Evolutionary conservation across 2,329 filamentous ascomycete species (phyloP).

Genomic region (Phaeosphaeriaceae sp.): DNA sequence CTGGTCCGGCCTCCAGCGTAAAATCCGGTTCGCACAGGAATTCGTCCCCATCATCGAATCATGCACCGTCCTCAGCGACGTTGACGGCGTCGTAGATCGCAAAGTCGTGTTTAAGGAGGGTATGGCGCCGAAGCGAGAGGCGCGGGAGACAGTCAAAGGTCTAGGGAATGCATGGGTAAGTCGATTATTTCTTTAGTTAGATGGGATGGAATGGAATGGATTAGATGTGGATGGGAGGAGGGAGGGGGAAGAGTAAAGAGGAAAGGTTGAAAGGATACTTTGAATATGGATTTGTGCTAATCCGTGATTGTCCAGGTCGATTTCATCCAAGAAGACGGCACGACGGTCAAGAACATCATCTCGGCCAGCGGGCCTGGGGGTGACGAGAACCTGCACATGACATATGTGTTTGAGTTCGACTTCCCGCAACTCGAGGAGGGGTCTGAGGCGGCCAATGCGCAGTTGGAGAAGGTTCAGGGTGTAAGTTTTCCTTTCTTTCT

Average conservation of each 20-base stretch:
- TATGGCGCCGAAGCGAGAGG: slow-evolving; percentile 31
- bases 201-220: neutral
- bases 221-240: too few species aligned
- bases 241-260: too few species aligned
- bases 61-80: slow-evolving; percentile 52
- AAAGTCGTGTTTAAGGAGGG: slow-evolving; percentile 51
- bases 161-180: slow-evolving; percentile 52
- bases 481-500: slow-evolving; percentile 26
- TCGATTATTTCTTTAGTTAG: neutral
- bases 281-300: too few species aligned
- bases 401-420: slow-evolving; percentile 55
- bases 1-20: slow-evolving; percentile 56
- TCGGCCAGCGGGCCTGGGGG: slow-evolving; percentile 46
- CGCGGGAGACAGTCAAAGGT: slow-evolving; percentile 49
- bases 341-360: slow-evolving; percentile 54
- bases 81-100: slow-evolving; percentile 42
- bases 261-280: too few species aligned
- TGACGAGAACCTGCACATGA: slow-evolving; percentile 51
- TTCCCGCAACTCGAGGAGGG: slow-evolving; percentile 45
- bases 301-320: slow-evolving; percentile 38
- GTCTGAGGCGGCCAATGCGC: slow-evolving; percentile 41
- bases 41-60: slow-evolving; percentile 54
- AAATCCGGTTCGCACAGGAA: slow-evolving; percentile 54
- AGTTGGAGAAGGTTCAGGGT: slow-evolving; percentile 30
- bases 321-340: slow-evolving; percentile 54